Percentiles rank a stretch among this genome's conserved stretches.
Evolutionary conservation across 2,329 filamentous ascomycete species (phyloP).

Genomic region (Penicillium polonicum): DNA sequence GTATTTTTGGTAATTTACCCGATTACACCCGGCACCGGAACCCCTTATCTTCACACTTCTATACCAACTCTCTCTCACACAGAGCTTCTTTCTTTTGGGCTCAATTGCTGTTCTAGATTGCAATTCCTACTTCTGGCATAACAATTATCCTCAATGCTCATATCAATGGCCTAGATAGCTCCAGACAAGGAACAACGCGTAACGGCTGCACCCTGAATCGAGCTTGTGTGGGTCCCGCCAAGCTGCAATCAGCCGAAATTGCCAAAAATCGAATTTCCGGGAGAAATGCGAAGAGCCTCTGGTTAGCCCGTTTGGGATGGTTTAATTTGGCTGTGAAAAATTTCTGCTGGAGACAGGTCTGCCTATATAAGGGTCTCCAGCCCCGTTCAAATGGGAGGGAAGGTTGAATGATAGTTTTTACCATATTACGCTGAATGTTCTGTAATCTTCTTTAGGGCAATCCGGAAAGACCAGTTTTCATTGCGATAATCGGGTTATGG

Average conservation of each 20-base stretch:
- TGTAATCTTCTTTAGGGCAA: slow-evolving; percentile 17
- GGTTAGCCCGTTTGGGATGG: slow-evolving; percentile 4
- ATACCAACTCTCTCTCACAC: neutral
- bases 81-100: neutral
- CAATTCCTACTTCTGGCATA: neutral
- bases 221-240: slow-evolving; percentile 31
- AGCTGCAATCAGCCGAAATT: slow-evolving; percentile 26
- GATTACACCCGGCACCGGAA: slow-evolving; percentile 5
- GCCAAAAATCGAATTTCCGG: slow-evolving; percentile 14
- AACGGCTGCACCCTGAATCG: slow-evolving; percentile 13
- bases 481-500: slow-evolving; percentile 20
- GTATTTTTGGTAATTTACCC: slow-evolving; percentile 9
- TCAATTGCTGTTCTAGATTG: neutral
- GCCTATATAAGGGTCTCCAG: slow-evolving; percentile 7
- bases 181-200: neutral
- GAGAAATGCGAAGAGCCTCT: slow-evolving; percentile 20
- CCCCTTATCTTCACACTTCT: neutral
- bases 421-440: slow-evolving; percentile 2
- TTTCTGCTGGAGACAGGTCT: neutral
- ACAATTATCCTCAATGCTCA: neutral
- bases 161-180: neutral
- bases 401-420: neutral
- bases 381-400: neutral
- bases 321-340: neutral
- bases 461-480: slow-evolving; percentile 13